Conservation (phyloP, 345 rosid genomes). For the Rhodamnia argentea region DNA sequence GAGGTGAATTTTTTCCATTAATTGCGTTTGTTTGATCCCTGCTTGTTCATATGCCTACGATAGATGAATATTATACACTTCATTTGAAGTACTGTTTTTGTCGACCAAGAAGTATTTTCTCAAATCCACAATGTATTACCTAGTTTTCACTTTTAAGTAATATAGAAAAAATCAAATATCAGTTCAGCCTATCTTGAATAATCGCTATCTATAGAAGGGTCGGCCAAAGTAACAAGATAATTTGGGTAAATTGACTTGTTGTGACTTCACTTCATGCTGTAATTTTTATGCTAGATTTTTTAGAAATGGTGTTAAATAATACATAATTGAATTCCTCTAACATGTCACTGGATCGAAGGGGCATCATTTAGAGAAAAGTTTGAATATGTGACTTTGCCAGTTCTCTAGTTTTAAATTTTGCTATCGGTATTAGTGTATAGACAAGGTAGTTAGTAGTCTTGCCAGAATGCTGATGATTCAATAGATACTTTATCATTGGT, state of each 20-base stretch:
- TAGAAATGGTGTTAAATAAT: not conserved
- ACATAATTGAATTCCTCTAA: not conserved
- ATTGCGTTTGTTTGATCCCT: not conserved
- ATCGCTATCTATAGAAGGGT: not conserved
- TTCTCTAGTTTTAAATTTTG: not conserved
- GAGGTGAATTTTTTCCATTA: constrained; percentile 38
- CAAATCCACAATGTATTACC: not conserved
- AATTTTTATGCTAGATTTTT: not conserved
- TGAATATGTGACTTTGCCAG: not conserved
- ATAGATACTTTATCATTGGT: not conserved
- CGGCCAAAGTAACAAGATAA: not conserved
- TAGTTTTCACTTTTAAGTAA: too few species aligned
- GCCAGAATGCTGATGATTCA: not conserved
- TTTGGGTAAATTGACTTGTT: not conserved
- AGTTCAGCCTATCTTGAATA: not conserved
- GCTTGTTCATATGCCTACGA: not conserved
- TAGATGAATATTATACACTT: not conserved
- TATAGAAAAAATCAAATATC: too few species aligned
- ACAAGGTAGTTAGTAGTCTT: not conserved
- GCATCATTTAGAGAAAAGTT: not conserved
- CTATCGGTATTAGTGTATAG: not conserved
- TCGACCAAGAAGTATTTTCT: not conserved
- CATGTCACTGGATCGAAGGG: not conserved
- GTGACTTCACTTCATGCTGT: not conserved
- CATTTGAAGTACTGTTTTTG: not conserved